A percentile compares a stretch with the other conserved stretches of the same genome.
Evolutionary conservation across 345 rosid species (phyloP).

Genomic region (Populus ilicifolia): DNA sequence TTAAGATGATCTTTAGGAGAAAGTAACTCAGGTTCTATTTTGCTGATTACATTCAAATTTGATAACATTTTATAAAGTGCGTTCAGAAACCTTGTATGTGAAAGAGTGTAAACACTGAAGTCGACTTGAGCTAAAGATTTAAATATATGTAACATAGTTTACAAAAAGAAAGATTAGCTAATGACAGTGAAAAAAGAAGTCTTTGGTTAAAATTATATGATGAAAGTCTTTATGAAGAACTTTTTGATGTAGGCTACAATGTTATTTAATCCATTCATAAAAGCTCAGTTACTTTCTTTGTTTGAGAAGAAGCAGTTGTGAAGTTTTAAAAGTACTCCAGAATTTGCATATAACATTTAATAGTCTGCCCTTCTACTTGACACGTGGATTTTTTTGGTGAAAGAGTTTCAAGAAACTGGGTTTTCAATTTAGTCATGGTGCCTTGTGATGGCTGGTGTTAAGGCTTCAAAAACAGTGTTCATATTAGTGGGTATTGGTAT

Average conservation of each 20-base stretch:
- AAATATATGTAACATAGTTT: neutral
- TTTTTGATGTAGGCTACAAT: neutral
- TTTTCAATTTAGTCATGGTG: neutral
- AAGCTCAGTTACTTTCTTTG: neutral
- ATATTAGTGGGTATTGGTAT: neutral
- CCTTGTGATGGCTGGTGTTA: neutral
- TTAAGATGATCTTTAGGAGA: neutral
- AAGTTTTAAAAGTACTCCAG: neutral
- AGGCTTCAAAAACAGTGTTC: neutral
- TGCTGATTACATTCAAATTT: neutral
- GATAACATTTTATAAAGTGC: neutral
- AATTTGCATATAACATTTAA: neutral
- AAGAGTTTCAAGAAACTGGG: neutral
- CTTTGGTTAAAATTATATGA: neutral
- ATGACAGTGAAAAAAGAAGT: neutral
- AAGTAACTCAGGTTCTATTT: neutral
- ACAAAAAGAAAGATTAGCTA: neutral
- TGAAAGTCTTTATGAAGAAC: neutral
- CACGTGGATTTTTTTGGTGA: neutral
- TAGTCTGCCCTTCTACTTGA: neutral
- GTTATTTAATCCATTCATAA: neutral
- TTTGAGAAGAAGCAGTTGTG: neutral
- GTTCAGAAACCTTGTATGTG: neutral
- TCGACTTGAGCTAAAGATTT: neutral
- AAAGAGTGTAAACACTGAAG: neutral